phyloP scores from a whole-genome alignment of 2,329 filamentous ascomycete genomes.

The Aaosphaeria arxii region DNA sequence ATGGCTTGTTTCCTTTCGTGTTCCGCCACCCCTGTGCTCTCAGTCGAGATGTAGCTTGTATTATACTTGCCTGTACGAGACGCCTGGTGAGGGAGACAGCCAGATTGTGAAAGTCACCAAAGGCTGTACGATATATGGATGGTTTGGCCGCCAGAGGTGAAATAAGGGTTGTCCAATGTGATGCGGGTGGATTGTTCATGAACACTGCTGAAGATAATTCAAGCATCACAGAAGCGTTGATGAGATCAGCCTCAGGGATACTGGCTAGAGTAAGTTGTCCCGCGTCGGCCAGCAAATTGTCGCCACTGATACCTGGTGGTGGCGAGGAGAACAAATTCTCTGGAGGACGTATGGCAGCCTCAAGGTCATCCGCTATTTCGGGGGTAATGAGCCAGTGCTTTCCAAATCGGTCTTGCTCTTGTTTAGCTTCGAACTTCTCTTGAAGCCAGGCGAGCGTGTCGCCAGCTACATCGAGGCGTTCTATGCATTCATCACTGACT shows the following conservation, averaged over 20 bases:
- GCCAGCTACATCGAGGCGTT: slow-evolving; percentile 65
- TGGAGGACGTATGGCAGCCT: slow-evolving; percentile 17
- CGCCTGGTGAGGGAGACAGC: slow-evolving; percentile 66
- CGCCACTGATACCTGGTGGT: slow-evolving; percentile 7
- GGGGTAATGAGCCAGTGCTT: slow-evolving; percentile 63
- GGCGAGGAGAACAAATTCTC: slow-evolving; percentile 13
- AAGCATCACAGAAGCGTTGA: slow-evolving; percentile 27
- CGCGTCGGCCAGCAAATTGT: not conserved
- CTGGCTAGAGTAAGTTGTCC: slow-evolving; percentile 17
- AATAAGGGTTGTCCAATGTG: slow-evolving; percentile 46
- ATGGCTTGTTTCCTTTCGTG: slow-evolving; percentile 25
- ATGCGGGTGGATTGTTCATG: slow-evolving; percentile 34
- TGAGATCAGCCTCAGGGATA: slow-evolving; percentile 32
- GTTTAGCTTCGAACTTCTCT: slow-evolving; percentile 58
- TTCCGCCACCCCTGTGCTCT: slow-evolving; percentile 44
- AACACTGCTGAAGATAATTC: slow-evolving; percentile 30
- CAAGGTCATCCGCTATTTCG: slow-evolving; percentile 33
- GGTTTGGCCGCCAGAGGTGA: slow-evolving; percentile 69
- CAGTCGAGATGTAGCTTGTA: slow-evolving; percentile 67
- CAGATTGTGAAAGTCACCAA: slow-evolving; percentile 73
- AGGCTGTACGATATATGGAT: slow-evolving; percentile 68
- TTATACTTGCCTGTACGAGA: slow-evolving; percentile 66
- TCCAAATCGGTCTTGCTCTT: slow-evolving; percentile 61
- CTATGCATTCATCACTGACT: slow-evolving; percentile 63
- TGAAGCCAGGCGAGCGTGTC: slow-evolving; percentile 65